A percentile compares a stretch with the other conserved stretches of the same genome.
These are phyloP conservation scores for Trichoderma aggressivum DNA, from an alignment of 2,329 filamentous ascomycete species.

Conservation along the genomic window DNA sequence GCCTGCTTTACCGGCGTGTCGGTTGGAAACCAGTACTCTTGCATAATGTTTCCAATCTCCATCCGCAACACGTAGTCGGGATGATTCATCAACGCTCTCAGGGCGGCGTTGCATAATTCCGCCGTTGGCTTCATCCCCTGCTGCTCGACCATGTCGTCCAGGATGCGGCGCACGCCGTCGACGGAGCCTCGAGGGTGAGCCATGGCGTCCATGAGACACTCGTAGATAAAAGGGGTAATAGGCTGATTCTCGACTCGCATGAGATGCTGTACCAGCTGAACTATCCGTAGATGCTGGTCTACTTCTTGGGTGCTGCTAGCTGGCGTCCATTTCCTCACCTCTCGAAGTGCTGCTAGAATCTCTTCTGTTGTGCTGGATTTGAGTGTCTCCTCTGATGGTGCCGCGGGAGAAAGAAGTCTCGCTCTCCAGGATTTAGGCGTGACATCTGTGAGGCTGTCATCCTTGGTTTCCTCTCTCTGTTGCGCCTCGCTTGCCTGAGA, in stretches of 20 bases:
- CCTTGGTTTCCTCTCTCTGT: background rate
- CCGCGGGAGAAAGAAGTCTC: slow-evolving; percentile 21
- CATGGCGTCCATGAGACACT: slow-evolving; percentile 72
- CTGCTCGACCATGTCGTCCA: slow-evolving; percentile 66
- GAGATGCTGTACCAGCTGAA: slow-evolving; percentile 54
- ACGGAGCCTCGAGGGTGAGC: slow-evolving; percentile 65
- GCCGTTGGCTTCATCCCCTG: slow-evolving; percentile 61
- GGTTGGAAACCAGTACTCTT: slow-evolving; percentile 58
- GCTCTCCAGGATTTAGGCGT: slow-evolving; percentile 11
- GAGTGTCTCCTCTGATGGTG: slow-evolving; percentile 24
- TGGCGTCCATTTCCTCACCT: slow-evolving; percentile 21
- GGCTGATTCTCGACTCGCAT: slow-evolving; percentile 52
- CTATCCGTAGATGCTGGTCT: slow-evolving; percentile 30
- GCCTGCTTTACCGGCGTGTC: slow-evolving; percentile 60
- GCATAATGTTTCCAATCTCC: slow-evolving; percentile 70
- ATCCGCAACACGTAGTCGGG: slow-evolving; percentile 77
- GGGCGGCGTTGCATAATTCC: slow-evolving; percentile 65
- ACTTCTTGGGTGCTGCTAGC: slow-evolving; percentile 23
- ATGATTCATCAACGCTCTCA: slow-evolving; percentile 75
- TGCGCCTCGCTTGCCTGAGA: background rate
- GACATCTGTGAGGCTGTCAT: background rate
- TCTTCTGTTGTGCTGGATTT: slow-evolving; percentile 23
- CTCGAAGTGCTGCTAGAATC: slow-evolving; percentile 30
- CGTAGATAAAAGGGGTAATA: slow-evolving; percentile 63
- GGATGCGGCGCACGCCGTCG: slow-evolving; percentile 56